Percentiles rank a stretch among this genome's conserved stretches.
Conservation (phyloP, 768 basidiomycete species). For the Mycena kentingensis region DNA sequence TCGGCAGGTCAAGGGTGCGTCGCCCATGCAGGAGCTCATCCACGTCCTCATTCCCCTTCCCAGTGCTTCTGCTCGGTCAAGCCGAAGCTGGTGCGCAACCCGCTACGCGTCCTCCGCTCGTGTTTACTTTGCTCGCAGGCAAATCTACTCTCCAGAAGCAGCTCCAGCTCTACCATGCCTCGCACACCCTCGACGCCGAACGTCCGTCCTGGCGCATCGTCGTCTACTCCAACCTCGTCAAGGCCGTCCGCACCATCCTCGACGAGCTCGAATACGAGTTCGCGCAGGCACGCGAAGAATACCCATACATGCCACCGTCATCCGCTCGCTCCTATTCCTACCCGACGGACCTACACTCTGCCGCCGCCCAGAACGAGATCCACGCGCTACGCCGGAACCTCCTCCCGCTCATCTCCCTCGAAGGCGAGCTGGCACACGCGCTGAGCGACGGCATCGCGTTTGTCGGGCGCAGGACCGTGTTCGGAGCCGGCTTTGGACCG, state of each 20-base stretch:
- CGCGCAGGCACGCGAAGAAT: slow-evolving; percentile 26
- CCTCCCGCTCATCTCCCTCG: slow-evolving; percentile 65
- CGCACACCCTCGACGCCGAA: slow-evolving; percentile 67
- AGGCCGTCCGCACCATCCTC: slow-evolving; percentile 73
- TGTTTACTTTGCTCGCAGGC: slow-evolving; percentile 43
- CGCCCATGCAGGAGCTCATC: no score
- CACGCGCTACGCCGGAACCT: slow-evolving; percentile 55
- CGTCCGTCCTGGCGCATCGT: slow-evolving; percentile 77
- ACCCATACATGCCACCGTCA: no score
- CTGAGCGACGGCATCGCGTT: slow-evolving; percentile 69
- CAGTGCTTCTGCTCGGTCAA: slow-evolving; percentile 78
- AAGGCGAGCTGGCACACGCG: slow-evolving; percentile 68
- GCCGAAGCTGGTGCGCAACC: slow-evolving; percentile 57
- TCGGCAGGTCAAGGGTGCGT: slow-evolving; percentile 57
- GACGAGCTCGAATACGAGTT: slow-evolving; percentile 70
- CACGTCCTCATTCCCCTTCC: slow-evolving; percentile 1
- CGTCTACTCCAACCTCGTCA: slow-evolving; percentile 83
- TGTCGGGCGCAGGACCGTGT: no score
- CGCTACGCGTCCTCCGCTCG: background rate
- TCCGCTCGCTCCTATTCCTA: no score
- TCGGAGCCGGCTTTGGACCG: slow-evolving; percentile 70
- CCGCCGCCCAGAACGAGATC: slow-evolving; percentile 46
- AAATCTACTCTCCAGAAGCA: slow-evolving; percentile 87
- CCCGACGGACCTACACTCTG: no score
- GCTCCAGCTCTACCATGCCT: slow-evolving; percentile 80